Evolutionary conservation across 495 filamentous ascomycete genomes (phyloP).

Genomic region (Daldinia vernicosa): DNA sequence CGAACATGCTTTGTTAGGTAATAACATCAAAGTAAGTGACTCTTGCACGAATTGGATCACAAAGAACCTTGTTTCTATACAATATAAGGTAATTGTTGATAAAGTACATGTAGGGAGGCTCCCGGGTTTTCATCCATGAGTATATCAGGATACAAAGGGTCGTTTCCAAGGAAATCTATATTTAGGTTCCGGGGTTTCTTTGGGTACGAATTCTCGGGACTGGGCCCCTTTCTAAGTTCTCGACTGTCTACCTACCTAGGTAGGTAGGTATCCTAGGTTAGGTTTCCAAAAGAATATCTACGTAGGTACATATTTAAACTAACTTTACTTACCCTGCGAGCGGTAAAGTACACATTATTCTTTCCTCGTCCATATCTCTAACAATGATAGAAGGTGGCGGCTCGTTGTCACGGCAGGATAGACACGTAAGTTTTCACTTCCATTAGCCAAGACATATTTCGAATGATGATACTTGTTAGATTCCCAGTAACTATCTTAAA

Average conservation of each 20-base stretch:
- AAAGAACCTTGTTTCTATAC: background rate
- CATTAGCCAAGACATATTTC: background rate
- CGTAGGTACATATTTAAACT: no score
- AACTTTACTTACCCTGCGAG: no score
- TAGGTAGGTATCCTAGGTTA: no score
- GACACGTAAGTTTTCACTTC: background rate
- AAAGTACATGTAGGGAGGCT: no score
- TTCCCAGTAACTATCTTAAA: background rate
- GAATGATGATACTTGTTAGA: background rate
- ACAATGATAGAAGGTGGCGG: background rate
- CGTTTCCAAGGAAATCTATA: background rate
- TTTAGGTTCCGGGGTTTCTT: no score
- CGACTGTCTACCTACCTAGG: no score
- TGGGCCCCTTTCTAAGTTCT: no score
- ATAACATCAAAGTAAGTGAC: background rate
- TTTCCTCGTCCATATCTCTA: no score
- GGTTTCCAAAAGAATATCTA: no score
- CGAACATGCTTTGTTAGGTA: background rate
- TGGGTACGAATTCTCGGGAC: no score
- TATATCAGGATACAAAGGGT: background rate
- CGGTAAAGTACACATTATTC: no score
- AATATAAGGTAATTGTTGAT: no score
- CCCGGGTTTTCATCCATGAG: background rate
- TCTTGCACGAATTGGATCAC: background rate
- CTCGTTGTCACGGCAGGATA: background rate